phyloP scores from a whole-genome alignment of 805 yeast species.

The Teunomyces cretensis region DNA sequence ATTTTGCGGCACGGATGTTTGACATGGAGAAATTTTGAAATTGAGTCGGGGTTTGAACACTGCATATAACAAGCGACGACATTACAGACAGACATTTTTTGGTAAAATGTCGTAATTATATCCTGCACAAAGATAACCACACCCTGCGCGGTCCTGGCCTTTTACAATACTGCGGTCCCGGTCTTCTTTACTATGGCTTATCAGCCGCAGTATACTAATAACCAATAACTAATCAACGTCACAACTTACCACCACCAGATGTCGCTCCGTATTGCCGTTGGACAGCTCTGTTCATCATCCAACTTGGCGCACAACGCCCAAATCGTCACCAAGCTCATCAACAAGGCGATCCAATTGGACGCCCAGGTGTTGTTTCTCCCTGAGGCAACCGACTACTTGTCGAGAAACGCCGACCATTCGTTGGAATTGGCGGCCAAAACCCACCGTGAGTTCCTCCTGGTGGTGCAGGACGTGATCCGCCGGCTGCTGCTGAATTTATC shows the following conservation, averaged over 20 bases:
- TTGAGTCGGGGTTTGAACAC: no score
- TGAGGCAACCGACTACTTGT: conserved; percentile 89
- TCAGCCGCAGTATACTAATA: not conserved
- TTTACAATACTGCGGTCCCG: no score
- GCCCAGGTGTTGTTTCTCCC: conserved; percentile 81
- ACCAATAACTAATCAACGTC: not conserved
- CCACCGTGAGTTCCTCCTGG: conserved; percentile 39
- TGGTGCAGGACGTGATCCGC: conserved; percentile 47
- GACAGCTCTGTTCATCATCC: conserved; percentile 79
- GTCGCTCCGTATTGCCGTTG: conserved; percentile 58
- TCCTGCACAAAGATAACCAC: no score
- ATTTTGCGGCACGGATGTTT: no score
- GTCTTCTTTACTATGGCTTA: not conserved
- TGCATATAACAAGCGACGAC: no score
- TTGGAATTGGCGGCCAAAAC: conserved; percentile 49
- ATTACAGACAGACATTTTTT: no score
- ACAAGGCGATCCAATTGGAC: conserved; percentile 58
- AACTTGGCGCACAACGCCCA: conserved; percentile 58
- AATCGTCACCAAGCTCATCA: conserved; percentile 57
- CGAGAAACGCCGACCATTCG: conserved; percentile 68
- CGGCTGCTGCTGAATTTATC: conserved; percentile 42
- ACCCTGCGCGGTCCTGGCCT: no score
- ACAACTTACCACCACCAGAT: not conserved
- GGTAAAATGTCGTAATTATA: no score
- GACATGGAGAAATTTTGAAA: no score